These are phyloP conservation scores for Fusarium sp. DNA, from an alignment of 2,329 filamentous ascomycete species.

Conservation along the genomic window DNA sequence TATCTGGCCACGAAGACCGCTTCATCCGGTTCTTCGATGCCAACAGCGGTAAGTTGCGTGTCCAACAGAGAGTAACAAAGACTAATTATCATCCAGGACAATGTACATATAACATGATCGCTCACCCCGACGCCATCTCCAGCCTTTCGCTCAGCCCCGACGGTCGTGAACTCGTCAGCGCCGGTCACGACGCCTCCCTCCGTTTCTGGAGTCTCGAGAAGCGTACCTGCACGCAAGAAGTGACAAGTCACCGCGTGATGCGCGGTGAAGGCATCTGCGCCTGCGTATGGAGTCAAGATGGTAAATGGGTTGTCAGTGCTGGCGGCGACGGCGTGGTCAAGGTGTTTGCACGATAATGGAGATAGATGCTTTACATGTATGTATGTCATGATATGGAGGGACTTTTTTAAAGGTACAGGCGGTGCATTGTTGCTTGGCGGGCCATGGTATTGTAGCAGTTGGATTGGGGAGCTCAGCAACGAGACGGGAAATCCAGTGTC, in stretches of 20 bases:
- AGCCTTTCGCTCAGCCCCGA: constrained; percentile 92
- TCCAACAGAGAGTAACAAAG: background rate
- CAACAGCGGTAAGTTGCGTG: constrained; percentile 87
- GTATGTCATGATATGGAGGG: constrained; percentile 15
- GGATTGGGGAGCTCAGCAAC: constrained; percentile 29
- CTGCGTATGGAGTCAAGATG: constrained; percentile 96
- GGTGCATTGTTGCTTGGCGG: constrained; percentile 35
- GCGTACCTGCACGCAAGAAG: constrained; percentile 92
- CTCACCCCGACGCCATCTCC: constrained; percentile 93
- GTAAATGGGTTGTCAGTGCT: constrained; percentile 91
- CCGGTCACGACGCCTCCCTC: constrained; percentile 93
- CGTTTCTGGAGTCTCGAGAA: constrained; percentile 99
- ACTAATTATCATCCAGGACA: constrained; percentile 72
- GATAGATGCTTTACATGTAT: constrained; percentile 7
- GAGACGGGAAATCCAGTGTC: constrained; percentile 24
- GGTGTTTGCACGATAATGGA: constrained; percentile 71
- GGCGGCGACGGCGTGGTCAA: constrained; percentile 97
- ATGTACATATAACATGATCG: constrained; percentile 99
- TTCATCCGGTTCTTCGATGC: constrained; percentile 98
- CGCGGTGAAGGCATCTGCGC: constrained; percentile 94
- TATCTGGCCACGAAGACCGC: constrained; percentile 95
- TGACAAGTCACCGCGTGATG: constrained; percentile 93
- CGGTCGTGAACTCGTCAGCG: constrained; percentile 92
- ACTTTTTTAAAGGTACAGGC: constrained; percentile 2
- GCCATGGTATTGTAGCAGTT: constrained; percentile 20